Percentiles rank a stretch among this genome's conserved stretches.
Conservation (phyloP, 1,284 basidiomycete species). For the Ganoderma lingzhi region DNA sequence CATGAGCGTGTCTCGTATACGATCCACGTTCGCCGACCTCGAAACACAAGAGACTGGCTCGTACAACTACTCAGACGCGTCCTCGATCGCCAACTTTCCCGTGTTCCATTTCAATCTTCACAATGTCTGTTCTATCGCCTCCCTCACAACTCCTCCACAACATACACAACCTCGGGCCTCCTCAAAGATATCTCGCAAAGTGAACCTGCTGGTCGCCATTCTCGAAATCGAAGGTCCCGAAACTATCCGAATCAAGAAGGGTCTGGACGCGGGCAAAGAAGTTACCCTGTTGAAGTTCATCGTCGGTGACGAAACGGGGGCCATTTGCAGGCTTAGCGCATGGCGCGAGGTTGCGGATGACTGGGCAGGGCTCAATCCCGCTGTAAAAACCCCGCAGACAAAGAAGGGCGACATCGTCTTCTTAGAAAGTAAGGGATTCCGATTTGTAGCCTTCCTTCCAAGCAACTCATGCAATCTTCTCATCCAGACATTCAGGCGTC, state of each 20-base stretch:
- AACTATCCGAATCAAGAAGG: constrained; percentile 67
- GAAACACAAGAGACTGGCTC: constrained; percentile 58
- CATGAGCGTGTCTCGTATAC: constrained; percentile 36
- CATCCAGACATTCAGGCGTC: constrained; percentile 56
- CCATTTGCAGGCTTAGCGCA: constrained; percentile 71
- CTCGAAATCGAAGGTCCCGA: constrained; percentile 81
- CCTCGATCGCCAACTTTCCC: constrained; percentile 73
- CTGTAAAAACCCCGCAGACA: constrained; percentile 42
- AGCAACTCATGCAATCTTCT: not conserved
- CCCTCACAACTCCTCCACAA: constrained; percentile 40
- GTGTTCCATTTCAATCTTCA: constrained; percentile 72
- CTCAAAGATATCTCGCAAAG: constrained; percentile 47
- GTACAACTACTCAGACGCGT: constrained; percentile 63
- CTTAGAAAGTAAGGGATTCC: constrained; percentile 62
- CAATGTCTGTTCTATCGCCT: constrained; percentile 55
- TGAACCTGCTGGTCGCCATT: constrained; percentile 66
- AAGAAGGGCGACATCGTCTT: constrained; percentile 75
- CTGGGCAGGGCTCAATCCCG: constrained; percentile 57
- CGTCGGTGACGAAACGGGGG: constrained; percentile 71
- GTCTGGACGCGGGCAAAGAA: constrained; percentile 69
- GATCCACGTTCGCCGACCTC: constrained; percentile 41
- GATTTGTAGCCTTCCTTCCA: constrained; percentile 3
- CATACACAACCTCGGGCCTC: constrained; percentile 14
- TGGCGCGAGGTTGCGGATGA: constrained; percentile 78
- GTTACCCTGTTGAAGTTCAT: constrained; percentile 72